A percentile compares a stretch with the other conserved stretches of the same genome.
Conservation (phyloP, 202 grass and related monocot genomes). For the Zoysia matrella region DNA sequence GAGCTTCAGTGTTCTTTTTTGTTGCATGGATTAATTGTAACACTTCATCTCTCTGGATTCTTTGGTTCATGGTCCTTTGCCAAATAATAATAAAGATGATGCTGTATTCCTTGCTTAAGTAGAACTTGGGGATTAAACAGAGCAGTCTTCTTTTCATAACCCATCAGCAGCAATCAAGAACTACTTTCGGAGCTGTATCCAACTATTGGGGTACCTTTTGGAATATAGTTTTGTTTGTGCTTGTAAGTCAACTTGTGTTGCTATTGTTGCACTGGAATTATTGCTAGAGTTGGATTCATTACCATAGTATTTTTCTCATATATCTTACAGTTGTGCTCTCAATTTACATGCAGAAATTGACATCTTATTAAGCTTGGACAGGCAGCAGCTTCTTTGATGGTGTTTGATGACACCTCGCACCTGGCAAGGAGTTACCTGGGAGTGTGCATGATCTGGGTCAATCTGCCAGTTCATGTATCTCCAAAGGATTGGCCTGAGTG, state of each 20-base stretch:
- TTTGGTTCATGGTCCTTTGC: constrained; percentile 46
- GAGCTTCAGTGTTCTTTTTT: constrained; percentile 11
- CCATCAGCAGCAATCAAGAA: not conserved
- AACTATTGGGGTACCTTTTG: not conserved
- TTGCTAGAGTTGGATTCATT: not conserved
- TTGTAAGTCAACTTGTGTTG: constrained; percentile 45
- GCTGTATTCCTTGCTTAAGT: constrained; percentile 36
- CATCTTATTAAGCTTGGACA: constrained; percentile 28
- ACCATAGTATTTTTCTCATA: constrained; percentile 29
- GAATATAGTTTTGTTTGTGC: constrained; percentile 12
- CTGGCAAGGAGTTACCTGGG: constrained; percentile 12
- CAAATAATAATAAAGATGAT: constrained; percentile 38
- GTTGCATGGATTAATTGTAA: constrained; percentile 23
- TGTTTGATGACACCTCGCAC: not conserved
- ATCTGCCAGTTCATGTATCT: not conserved
- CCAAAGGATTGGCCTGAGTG: not conserved
- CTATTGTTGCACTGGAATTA: constrained; percentile 26
- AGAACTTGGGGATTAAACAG: constrained; percentile 30
- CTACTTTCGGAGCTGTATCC: not conserved
- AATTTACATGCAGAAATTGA: constrained; percentile 19
- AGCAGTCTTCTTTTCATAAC: constrained; percentile 44
- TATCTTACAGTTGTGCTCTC: constrained; percentile 36
- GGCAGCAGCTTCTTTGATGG: constrained; percentile 24
- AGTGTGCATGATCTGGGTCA: constrained; percentile 25
- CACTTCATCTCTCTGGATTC: constrained; percentile 26